A percentile compares a stretch with the other conserved stretches of the same genome.
Conservation (phyloP, 2,329 filamentous ascomycete genomes). For the Dactylellina parvicollis region DNA sequence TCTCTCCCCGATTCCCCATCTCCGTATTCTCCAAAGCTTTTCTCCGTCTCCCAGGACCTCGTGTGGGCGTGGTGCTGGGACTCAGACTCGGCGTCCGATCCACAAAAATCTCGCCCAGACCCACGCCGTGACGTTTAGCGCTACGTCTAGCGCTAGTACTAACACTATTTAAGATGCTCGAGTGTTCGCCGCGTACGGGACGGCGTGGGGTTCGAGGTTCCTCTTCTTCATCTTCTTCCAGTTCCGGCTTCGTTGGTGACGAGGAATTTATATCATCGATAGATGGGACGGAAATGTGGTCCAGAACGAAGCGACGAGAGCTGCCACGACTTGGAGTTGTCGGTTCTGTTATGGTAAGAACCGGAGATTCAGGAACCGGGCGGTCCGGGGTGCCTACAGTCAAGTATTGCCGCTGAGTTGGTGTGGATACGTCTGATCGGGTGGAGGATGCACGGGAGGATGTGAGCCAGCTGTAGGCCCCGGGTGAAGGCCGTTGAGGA, state of each 20-base stretch:
- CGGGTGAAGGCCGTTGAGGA: slow-evolving; percentile 29
- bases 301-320: slow-evolving; percentile 23
- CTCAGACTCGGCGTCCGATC: slow-evolving; percentile 16
- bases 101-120: background rate
- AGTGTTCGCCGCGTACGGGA: background rate
- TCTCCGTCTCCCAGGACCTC: background rate
- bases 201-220: slow-evolving; percentile 24
- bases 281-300: slow-evolving; percentile 25
- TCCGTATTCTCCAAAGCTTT: background rate
- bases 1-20: background rate
- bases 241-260: no score
- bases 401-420: background rate
- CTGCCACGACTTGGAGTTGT: slow-evolving; percentile 16
- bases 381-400: slow-evolving; percentile 11
- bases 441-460: slow-evolving; percentile 19
- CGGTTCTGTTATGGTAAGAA: slow-evolving; percentile 15
- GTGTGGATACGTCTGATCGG: slow-evolving; percentile 9
- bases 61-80: slow-evolving; percentile 11
- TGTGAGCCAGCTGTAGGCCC: slow-evolving; percentile 28
- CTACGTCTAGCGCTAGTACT: slow-evolving; percentile 25
- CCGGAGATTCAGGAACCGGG: slow-evolving; percentile 34
- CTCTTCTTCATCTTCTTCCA: background rate
- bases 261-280: no score
- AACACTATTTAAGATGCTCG: slow-evolving; percentile 14
- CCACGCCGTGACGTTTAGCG: background rate